phyloP scores from a whole-genome alignment of 805 yeast genomes.

The Danielozyma ontarioensis region DNA sequence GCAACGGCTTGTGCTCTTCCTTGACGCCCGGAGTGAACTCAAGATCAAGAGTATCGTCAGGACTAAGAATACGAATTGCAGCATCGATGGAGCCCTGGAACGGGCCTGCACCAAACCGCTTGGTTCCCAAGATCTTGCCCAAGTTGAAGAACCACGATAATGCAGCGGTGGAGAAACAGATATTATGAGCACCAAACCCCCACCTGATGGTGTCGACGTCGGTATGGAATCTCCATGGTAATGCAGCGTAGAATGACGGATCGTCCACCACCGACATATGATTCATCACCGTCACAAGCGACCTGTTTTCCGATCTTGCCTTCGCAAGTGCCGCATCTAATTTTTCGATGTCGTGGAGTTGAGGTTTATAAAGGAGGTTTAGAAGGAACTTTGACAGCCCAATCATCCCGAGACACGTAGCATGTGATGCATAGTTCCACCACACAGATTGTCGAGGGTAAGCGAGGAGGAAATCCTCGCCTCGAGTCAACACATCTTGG shows the following conservation, averaged over 20 bases:
- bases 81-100: slow-evolving; percentile 90
- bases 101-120: slow-evolving; percentile 88
- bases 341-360: slow-evolving; percentile 55
- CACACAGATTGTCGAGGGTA: slow-evolving; percentile 53
- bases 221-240: slow-evolving; percentile 65
- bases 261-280: slow-evolving; percentile 92
- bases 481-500: slow-evolving; percentile 62
- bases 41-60: slow-evolving; percentile 61
- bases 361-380: slow-evolving; percentile 58
- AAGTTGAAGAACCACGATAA: slow-evolving; percentile 65
- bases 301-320: slow-evolving; percentile 64
- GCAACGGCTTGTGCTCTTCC: slow-evolving; percentile 24
- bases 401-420: slow-evolving; percentile 64
- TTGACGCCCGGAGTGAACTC: slow-evolving; percentile 32
- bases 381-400: slow-evolving; percentile 59
- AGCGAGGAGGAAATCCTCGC: slow-evolving; percentile 61
- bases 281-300: slow-evolving; percentile 82
- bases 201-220: slow-evolving; percentile 72
- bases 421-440: slow-evolving; percentile 68
- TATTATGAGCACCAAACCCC: slow-evolving; percentile 92
- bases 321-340: slow-evolving; percentile 60
- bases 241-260: slow-evolving; percentile 82
- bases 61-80: slow-evolving; percentile 70
- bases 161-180: slow-evolving; percentile 63
- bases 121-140: slow-evolving; percentile 85